Conservation (phyloP, 805 yeast genomes). For the Pichia ethanolica region DNA sequence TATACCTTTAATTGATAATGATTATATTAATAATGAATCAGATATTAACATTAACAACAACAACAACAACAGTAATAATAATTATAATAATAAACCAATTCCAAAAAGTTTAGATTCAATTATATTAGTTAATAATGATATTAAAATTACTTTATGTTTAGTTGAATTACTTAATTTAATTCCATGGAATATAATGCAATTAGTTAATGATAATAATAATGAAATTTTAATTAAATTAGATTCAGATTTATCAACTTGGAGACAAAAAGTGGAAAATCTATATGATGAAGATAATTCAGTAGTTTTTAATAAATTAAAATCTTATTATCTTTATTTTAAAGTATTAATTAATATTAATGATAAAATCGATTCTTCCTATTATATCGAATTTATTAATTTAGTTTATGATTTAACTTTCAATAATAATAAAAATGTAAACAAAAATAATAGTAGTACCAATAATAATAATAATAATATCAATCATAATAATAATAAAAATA, state of each 20-base stretch:
- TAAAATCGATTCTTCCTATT: constrained; percentile 15
- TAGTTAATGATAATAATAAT: constrained; percentile 13
- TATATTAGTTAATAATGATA: constrained; percentile 27
- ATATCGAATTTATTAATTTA: constrained; percentile 16
- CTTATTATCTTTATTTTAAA: constrained; percentile 26
- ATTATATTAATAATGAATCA: constrained; percentile 7
- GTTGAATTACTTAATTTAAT: constrained; percentile 26
- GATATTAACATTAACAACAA: not conserved
- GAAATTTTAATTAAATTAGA: constrained; percentile 17
- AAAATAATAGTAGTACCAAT: not conserved
- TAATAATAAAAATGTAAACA: constrained; percentile 9
- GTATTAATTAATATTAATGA: constrained; percentile 19
- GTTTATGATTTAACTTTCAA: constrained; percentile 20
- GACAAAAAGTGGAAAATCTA: constrained; percentile 13
- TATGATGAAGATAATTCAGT: constrained; percentile 17
- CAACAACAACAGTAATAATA: not conserved
- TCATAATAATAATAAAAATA: not conserved
- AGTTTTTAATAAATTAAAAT: constrained; percentile 22
- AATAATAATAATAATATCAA: too few relatives aligned
- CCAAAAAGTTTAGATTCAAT: constrained; percentile 32
- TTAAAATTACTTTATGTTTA: constrained; percentile 28
- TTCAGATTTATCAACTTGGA: constrained; percentile 23
- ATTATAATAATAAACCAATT: constrained; percentile 5
- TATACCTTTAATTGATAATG: constrained; percentile 7
- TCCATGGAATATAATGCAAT: constrained; percentile 23